Conservation (phyloP, 2,329 filamentous ascomycete genomes). For the Thelonectria olida region DNA sequence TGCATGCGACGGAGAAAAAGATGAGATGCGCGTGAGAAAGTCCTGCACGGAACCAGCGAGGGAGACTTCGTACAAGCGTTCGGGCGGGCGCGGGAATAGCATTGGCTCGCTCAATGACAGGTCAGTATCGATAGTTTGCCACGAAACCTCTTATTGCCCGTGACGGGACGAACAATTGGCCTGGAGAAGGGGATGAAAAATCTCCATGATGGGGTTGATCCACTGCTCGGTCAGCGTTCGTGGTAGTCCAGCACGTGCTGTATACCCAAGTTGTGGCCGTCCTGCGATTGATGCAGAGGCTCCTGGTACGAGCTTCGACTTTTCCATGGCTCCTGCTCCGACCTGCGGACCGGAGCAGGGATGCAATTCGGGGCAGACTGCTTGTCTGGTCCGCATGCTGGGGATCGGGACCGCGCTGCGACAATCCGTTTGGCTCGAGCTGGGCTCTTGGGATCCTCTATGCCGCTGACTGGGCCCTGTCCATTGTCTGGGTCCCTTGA, state of each 20-base stretch:
- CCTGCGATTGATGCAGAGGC: background rate
- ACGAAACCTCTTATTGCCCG: background rate
- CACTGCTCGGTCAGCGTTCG: slow-evolving; percentile 19
- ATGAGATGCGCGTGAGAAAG: background rate
- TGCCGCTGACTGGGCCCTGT: background rate
- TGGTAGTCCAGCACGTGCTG: slow-evolving; percentile 20
- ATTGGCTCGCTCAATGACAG: background rate
- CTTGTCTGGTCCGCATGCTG: background rate
- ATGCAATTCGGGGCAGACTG: slow-evolving; percentile 4
- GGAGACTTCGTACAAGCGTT: background rate
- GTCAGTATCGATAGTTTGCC: slow-evolving; percentile 1
- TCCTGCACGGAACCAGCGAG: background rate
- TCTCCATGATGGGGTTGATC: slow-evolving; percentile 1
- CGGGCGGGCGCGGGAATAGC: background rate
- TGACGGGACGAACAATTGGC: background rate
- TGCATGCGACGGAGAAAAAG: background rate
- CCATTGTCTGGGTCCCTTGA: background rate
- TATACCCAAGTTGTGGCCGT: background rate
- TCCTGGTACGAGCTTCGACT: background rate
- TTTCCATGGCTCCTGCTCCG: background rate
- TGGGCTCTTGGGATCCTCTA: background rate
- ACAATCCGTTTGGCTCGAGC: slow-evolving; percentile 6
- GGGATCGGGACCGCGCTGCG: slow-evolving; percentile 6
- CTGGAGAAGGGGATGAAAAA: background rate
- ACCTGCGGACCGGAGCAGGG: background rate